Conservation (phyloP, 805 yeast species). For the Saccharomyces kudriavzevii region DNA sequence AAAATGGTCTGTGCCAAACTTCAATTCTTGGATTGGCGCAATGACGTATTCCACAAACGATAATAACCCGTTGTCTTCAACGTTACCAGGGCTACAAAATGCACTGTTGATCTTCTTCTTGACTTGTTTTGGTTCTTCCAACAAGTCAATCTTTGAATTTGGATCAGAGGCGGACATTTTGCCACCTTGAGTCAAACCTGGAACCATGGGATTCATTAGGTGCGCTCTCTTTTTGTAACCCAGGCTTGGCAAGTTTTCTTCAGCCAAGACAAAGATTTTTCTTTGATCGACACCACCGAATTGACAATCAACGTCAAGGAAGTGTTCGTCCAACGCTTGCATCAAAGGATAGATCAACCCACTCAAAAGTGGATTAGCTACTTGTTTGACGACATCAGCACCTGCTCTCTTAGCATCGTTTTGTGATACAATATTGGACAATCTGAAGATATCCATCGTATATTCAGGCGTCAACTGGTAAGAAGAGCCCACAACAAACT, state of each 20-base stretch:
- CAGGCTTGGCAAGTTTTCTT: conserved; percentile 75
- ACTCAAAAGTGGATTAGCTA: conserved; percentile 81
- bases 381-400: conserved; percentile 98
- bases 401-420: conserved; percentile 98
- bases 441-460: conserved; percentile 81
- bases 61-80: conserved; percentile 83
- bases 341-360: conserved; percentile 95
- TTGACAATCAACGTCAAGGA: conserved; percentile 82
- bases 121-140: conserved; percentile 82
- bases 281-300: conserved; percentile 99
- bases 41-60: conserved; percentile 80
- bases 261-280: conserved; percentile 93
- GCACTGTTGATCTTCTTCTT: conserved; percentile 89
- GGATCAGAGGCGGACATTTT: conserved; percentile 99
- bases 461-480: conserved; percentile 74
- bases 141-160: conserved; percentile 87
- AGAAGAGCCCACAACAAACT: conserved; percentile 80
- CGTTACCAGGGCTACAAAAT: conserved; percentile 89
- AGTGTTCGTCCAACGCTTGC: conserved; percentile 97
- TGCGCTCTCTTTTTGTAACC: conserved; percentile 98
- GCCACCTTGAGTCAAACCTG: conserved; percentile 94
- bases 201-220: conserved; percentile 98
- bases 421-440: conserved; percentile 79
- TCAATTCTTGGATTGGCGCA: conserved; percentile 77
- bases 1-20: conserved; percentile 49